A percentile compares a stretch with the other conserved stretches of the same genome.
Conservation (phyloP, 1,284 basidiomycete species). For the Takashimella koratensis region DNA sequence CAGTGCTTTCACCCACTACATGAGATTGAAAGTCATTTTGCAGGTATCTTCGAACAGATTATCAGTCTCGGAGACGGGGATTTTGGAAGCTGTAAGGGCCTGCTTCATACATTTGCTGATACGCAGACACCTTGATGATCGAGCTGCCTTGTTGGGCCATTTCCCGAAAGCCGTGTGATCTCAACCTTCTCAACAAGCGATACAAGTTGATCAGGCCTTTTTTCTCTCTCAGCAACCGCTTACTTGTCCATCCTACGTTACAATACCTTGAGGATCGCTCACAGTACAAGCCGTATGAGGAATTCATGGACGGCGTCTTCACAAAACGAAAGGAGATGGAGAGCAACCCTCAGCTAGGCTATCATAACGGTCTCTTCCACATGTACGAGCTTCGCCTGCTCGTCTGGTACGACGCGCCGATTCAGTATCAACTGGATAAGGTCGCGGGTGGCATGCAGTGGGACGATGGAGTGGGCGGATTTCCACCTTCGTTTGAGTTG, state of each 20-base stretch:
- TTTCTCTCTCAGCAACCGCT: constrained; percentile 4
- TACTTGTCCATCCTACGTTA: neutral
- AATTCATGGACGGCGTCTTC: neutral
- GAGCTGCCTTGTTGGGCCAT: neutral
- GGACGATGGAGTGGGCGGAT: neutral
- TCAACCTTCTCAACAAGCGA: neutral
- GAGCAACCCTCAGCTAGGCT: neutral
- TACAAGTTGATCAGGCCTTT: constrained; percentile 23
- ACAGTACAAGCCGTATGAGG: neutral
- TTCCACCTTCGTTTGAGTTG: neutral
- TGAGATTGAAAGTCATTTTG: neutral
- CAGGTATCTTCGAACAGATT: constrained; percentile 1
- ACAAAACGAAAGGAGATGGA: neutral
- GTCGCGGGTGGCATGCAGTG: neutral
- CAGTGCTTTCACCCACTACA: neutral
- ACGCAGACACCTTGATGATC: neutral
- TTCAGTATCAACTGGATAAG: neutral
- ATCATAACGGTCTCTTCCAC: constrained; percentile 8
- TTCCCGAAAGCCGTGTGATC: neutral
- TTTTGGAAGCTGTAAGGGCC: constrained; percentile 21
- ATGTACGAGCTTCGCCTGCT: constrained; percentile 21
- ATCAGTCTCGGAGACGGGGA: constrained; percentile 26
- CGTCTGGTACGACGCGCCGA: constrained; percentile 27
- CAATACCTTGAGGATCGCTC: neutral
- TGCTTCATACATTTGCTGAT: too few species aligned